Conservation (phyloP, 2,329 filamentous ascomycete species). For the Aspergillus piperis region DNA sequence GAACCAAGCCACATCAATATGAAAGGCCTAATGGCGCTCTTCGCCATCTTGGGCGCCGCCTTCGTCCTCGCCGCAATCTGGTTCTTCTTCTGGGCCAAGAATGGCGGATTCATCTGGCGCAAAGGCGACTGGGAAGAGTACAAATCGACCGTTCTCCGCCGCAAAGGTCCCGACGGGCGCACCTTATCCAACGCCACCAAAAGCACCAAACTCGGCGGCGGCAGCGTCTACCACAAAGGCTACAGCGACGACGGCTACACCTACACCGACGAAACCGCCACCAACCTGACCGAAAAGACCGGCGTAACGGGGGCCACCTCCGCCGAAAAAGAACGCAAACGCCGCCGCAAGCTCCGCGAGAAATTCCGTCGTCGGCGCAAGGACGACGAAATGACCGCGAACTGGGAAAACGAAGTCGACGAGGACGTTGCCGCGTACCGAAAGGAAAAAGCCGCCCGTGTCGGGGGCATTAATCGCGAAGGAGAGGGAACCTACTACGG, state of each 20-base stretch:
- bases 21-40: constrained; percentile 75
- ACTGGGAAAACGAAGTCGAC: constrained; percentile 63
- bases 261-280: constrained; percentile 45
- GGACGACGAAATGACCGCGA: constrained; percentile 37
- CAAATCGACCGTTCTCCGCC: constrained; percentile 87
- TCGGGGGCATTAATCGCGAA: constrained; percentile 84
- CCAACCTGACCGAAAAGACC: constrained; percentile 37
- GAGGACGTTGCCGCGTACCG: constrained; percentile 80
- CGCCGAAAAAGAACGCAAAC: constrained; percentile 22
- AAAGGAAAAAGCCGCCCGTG: constrained; percentile 79
- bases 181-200: constrained; percentile 79
- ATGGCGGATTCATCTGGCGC: constrained; percentile 87
- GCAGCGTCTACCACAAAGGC: constrained; percentile 63
- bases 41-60: constrained; percentile 76
- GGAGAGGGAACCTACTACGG: constrained; percentile 83
- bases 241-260: constrained; percentile 69
- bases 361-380: constrained; percentile 41
- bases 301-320: not conserved
- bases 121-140: constrained; percentile 96
- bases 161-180: constrained; percentile 85
- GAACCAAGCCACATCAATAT: constrained; percentile 49
- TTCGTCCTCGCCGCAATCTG: constrained; percentile 79
- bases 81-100: constrained; percentile 99
- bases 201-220: constrained; percentile 82
- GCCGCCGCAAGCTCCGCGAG: constrained; percentile 41